Conservation (phyloP, 306 rosid species). For the Quercus agrifolia region DNA sequence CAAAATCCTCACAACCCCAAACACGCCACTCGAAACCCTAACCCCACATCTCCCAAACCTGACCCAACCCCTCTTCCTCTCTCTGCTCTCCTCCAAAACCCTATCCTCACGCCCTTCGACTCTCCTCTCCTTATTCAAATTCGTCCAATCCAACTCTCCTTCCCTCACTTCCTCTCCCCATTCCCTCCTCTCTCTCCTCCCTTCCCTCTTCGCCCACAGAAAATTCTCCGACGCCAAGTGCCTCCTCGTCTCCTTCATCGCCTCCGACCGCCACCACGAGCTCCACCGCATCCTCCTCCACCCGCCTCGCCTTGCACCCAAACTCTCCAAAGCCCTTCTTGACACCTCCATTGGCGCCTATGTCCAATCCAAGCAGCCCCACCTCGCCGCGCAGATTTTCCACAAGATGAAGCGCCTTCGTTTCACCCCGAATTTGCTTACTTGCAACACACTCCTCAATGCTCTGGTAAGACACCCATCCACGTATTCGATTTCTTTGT, state of each 20-base stretch:
- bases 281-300: slow-evolving; percentile 55
- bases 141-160: slow-evolving; percentile 49
- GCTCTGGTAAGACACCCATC: slow-evolving; percentile 52
- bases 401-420: slow-evolving; percentile 58
- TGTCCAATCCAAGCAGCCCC: slow-evolving; percentile 43
- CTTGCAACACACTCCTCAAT: slow-evolving; percentile 64
- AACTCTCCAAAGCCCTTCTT: slow-evolving; percentile 36
- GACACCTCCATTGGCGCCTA: slow-evolving; percentile 77
- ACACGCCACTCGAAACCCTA: slow-evolving; percentile 16
- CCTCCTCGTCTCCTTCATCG: slow-evolving; percentile 58
- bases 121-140: slow-evolving; percentile 59
- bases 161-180: slow-evolving; percentile 42
- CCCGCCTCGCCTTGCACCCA: slow-evolving; percentile 25
- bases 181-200: slow-evolving; percentile 62
- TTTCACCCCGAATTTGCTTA: slow-evolving; percentile 51
- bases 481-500: slow-evolving; percentile 33
- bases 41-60: slow-evolving; percentile 43
- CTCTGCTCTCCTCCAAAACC: slow-evolving; percentile 47
- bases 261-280: slow-evolving; percentile 52
- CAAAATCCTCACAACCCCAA: neutral
- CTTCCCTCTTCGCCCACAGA: slow-evolving; percentile 49
- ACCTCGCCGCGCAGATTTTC: slow-evolving; percentile 60
- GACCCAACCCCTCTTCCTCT: slow-evolving; percentile 41
- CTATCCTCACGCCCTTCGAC: slow-evolving; percentile 38
- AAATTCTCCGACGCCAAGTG: slow-evolving; percentile 64